Evolutionary conservation across 768 basidiomycete species (phyloP), one percentile per base, ranked within the genome.

Genomic region (Pleurotus citrinopileatus): DNA sequence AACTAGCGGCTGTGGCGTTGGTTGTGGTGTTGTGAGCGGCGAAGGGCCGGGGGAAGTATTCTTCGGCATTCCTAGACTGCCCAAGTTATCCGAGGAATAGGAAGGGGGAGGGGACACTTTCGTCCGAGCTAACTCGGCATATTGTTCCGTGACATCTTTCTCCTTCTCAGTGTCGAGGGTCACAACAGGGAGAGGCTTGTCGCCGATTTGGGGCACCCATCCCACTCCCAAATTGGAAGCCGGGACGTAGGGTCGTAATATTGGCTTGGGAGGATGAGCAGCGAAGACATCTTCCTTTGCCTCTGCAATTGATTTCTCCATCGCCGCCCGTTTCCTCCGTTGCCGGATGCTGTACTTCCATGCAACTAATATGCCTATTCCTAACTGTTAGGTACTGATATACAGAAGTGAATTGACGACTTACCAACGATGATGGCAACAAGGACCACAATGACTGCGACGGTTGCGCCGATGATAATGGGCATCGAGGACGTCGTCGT

Each of bases 231-330:
- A 34, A 10, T 51, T 34, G 8, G 48, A n/a, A 37, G 48, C 29
- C 19, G 48, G 48, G 4, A 51, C 22, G 34, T 20, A 36, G 12
- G 48, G 48, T 13, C 48, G 29, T 23, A 51, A 37, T 19, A 51
- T 51, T 9, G 48, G 48, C 9, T 51, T 51, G 9, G 48, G 48
- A 36, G 48, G 48, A 36, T 51, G 48, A 36, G 34, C 48, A 36
- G 48, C 48, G 23, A 51, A 51, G 34, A 51, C 48, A 37, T 51
- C 48, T 9, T 51, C 34, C 48, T 51, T 51, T 23, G 10, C 48
- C 23, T 51, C 48, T 23, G 45, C 3, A 26, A 27, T 29, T 28
- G 20, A 34, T 17, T 20, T 23, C 32, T 51, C 34, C 37, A n/a
- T 34, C 15, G 34, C 48, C 15, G 34, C 34, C 25, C 48, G 48